A percentile compares a stretch with the other conserved stretches of the same genome.
Evolutionary conservation across 2,329 filamentous ascomycete species (phyloP).

Genomic region (Geoglossum cookeanum): DNA sequence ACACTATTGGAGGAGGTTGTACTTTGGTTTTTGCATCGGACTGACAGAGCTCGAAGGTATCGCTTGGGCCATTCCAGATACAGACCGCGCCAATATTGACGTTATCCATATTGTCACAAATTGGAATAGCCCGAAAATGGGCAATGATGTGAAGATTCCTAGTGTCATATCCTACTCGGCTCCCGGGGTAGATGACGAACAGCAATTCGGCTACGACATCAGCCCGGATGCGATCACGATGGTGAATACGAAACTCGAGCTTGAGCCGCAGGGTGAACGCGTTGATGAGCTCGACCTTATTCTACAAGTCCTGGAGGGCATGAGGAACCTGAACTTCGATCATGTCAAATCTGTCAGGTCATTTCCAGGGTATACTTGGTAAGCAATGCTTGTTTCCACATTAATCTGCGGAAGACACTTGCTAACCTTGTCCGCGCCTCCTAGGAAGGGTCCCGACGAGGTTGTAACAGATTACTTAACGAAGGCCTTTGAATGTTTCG

Average conservation of each 20-base stretch:
- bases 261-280: constrained; percentile 10
- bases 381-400: too few relatives aligned
- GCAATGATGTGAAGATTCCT: constrained; percentile 14
- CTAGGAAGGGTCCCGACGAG: constrained; percentile 11
- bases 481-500: constrained; percentile 10
- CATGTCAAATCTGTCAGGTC: constrained; percentile 8
- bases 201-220: constrained; percentile 13
- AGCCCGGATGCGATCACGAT: constrained; percentile 13
- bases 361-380: constrained; percentile 11
- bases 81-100: too few relatives aligned
- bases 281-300: constrained; percentile 15
- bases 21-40: too few relatives aligned
- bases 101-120: too few relatives aligned
- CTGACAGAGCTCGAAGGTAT: too few relatives aligned
- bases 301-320: constrained; percentile 14
- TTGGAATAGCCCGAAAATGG: constrained; percentile 5
- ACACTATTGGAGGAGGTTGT: too few relatives aligned
- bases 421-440: too few relatives aligned
- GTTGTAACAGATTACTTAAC: constrained; percentile 16
- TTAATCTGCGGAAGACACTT: too few relatives aligned
- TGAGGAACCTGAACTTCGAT: constrained; percentile 14
- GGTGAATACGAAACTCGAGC: constrained; percentile 17
- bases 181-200: constrained; percentile 3
- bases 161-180: constrained; percentile 15
- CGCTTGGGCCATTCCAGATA: too few relatives aligned